These are phyloP conservation scores for Macadamia tetraphylla DNA, from an alignment of 164 flowering plant species.

Conservation along the genomic window DNA sequence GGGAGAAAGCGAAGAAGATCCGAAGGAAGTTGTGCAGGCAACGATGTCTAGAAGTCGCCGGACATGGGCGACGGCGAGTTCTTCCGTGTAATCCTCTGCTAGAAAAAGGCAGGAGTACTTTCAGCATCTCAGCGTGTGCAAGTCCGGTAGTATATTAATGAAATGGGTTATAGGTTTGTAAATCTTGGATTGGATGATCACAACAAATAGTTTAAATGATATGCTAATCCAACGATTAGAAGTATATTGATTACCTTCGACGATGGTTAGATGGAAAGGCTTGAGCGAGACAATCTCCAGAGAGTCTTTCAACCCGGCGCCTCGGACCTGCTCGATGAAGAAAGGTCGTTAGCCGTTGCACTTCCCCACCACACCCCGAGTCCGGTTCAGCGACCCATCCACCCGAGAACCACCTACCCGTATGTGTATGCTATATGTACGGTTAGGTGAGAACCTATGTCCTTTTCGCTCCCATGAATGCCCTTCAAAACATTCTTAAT, in stretches of 20 bases:
- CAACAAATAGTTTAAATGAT: background rate
- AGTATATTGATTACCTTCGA: slow-evolving; percentile 47
- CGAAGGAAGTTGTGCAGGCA: slow-evolving; percentile 77
- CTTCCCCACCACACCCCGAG: background rate
- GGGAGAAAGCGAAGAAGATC: slow-evolving; percentile 35
- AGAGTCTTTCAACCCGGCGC: slow-evolving; percentile 57
- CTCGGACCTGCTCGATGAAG: slow-evolving; percentile 51
- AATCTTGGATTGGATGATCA: background rate
- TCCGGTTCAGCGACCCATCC: too few species aligned
- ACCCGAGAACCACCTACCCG: too few species aligned
- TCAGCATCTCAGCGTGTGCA: too few species aligned
- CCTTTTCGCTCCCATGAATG: too few species aligned
- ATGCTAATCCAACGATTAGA: background rate
- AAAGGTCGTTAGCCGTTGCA: background rate
- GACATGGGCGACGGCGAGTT: slow-evolving; percentile 52
- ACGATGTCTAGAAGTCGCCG: slow-evolving; percentile 87
- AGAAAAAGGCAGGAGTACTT: background rate
- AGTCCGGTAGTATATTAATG: background rate
- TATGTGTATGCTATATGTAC: too few species aligned
- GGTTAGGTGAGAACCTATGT: too few species aligned
- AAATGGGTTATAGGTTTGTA: background rate
- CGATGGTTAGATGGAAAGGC: slow-evolving; percentile 58
- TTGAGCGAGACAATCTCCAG: slow-evolving; percentile 68
- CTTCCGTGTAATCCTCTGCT: slow-evolving; percentile 82
- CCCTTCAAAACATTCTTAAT: too few species aligned